Evolutionary conservation across 371 early-diverging fungal genomes (phyloP).

Genomic region (Mucor piriformis): DNA sequence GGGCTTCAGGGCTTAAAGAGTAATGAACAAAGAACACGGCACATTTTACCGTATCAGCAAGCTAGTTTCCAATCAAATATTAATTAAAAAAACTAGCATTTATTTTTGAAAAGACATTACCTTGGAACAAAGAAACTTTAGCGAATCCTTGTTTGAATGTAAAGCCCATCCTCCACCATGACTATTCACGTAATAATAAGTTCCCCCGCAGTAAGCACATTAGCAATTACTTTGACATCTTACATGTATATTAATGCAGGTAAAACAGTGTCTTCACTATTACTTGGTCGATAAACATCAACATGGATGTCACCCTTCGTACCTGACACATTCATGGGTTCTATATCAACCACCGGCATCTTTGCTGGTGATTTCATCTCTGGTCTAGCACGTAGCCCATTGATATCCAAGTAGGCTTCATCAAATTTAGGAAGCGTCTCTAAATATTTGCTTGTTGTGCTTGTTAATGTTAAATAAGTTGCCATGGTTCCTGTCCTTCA

Average conservation of each 20-base stretch:
- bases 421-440: neutral
- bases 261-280: neutral
- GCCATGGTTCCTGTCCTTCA: neutral
- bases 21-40: constrained; percentile 29
- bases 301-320: no score
- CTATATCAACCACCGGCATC: neutral
- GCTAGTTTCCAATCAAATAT: no score
- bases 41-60: constrained; percentile 18
- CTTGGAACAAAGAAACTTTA: constrained; percentile 14
- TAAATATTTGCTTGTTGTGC: neutral
- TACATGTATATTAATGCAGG: constrained; percentile 25
- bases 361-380: neutral
- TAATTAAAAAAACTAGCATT: no score
- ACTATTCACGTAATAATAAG: constrained; percentile 5
- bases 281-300: constrained; percentile 13
- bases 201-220: neutral
- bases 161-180: constrained; percentile 25
- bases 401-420: neutral
- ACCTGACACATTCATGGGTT: neutral
- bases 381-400: neutral
- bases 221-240: neutral
- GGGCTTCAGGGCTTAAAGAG: constrained; percentile 32
- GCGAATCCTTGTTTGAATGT: neutral
- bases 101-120: no score
- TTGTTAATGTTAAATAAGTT: constrained; percentile 6